phyloP scores from a whole-genome alignment of 2,329 filamentous ascomycete genomes.

The Gyromitra esculenta region DNA sequence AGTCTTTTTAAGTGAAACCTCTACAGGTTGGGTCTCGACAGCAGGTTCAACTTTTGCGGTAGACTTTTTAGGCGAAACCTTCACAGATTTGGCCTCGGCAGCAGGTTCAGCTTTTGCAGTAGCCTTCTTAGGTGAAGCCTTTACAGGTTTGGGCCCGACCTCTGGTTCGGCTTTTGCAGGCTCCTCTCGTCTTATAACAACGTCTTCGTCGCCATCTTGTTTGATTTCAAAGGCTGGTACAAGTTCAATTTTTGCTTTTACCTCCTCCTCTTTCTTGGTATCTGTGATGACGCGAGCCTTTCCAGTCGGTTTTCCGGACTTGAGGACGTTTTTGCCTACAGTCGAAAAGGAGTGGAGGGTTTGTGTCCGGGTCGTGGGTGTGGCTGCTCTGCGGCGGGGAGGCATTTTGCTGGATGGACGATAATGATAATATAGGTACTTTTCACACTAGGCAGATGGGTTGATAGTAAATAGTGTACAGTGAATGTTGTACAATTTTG shows the following conservation, averaged over 20 bases:
- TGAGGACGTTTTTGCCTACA: constrained; percentile 36
- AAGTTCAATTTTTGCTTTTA: constrained; percentile 19
- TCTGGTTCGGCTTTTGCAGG: constrained; percentile 17
- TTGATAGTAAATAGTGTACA: constrained; percentile 35
- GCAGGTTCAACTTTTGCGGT: constrained; percentile 10
- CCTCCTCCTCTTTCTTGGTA: constrained; percentile 34
- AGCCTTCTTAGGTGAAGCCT: constrained; percentile 7
- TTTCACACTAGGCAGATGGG: constrained; percentile 20
- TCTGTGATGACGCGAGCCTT: constrained; percentile 22
- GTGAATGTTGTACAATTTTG: constrained; percentile 45
- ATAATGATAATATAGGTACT: constrained; percentile 38
- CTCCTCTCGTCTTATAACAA: constrained; percentile 27
- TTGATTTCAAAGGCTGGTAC: constrained; percentile 31
- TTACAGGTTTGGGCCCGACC: constrained; percentile 10
- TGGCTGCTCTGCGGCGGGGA: constrained; percentile 45
- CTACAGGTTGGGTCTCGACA: constrained; percentile 13
- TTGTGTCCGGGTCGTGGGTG: constrained; percentile 24
- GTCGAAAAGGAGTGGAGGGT: constrained; percentile 51
- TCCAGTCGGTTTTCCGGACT: constrained; percentile 35
- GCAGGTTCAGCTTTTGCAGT: constrained; percentile 11
- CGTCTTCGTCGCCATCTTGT: constrained; percentile 51
- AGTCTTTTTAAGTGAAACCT: constrained; percentile 5
- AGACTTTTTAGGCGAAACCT: constrained; percentile 7
- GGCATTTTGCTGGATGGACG: constrained; percentile 31
- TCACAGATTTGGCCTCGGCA: constrained; percentile 12